phyloP scores from a whole-genome alignment of 2,329 filamentous ascomycete genomes.

The Thermoascus crustaceus region DNA sequence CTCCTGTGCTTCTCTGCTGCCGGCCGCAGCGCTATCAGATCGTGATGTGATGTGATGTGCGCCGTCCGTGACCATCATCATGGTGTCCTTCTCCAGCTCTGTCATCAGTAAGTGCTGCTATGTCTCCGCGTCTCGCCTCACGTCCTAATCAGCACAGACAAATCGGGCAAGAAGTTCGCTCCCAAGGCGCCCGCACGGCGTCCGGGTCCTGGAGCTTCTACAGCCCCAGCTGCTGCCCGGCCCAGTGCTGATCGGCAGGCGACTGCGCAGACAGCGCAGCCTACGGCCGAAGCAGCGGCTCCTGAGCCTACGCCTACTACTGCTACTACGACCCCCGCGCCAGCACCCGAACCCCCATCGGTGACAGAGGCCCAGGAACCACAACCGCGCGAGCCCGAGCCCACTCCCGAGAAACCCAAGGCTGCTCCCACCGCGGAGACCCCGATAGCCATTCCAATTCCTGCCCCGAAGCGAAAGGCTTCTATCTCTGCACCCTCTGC shows the following conservation, averaged over 20 bases:
- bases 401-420: constrained; percentile 5
- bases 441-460: constrained; percentile 19
- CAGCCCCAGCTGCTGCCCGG: constrained; percentile 26
- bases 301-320: constrained; percentile 11
- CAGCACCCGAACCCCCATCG: constrained; percentile 1
- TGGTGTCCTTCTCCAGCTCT: constrained; percentile 48
- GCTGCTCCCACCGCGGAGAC: constrained; percentile 5
- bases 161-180: constrained; percentile 71
- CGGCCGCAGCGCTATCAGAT: too few species aligned
- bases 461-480: constrained; percentile 19
- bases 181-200: constrained; percentile 58
- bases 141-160: constrained; percentile 29
- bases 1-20: too few species aligned
- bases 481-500: constrained; percentile 14
- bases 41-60: not conserved
- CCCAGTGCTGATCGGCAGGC: constrained; percentile 33
- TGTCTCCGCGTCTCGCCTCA: constrained; percentile 7
- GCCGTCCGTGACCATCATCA: constrained; percentile 13
- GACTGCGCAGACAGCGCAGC: constrained; percentile 18
- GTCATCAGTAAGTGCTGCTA: constrained; percentile 39
- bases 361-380: constrained; percentile 5
- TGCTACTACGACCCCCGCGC: constrained; percentile 3
- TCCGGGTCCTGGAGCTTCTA: constrained; percentile 37
- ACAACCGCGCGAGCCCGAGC: constrained; percentile 16
- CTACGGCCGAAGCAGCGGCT: constrained; percentile 13